Base-by-base conservation (phyloP, 768 basidiomycete genomes). In the Naganishia friedmannii region DNA sequence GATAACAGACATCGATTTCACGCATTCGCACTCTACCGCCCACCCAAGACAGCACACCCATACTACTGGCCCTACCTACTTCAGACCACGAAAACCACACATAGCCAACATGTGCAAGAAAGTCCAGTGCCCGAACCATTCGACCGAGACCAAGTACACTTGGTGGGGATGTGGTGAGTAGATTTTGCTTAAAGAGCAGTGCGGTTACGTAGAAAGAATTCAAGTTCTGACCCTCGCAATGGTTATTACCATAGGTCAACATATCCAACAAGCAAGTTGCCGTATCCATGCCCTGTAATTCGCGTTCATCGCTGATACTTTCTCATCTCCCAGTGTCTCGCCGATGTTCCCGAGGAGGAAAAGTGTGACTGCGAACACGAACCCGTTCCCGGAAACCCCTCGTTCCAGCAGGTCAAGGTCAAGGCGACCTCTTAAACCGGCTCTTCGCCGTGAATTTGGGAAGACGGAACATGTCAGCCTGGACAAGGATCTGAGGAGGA, bases 121-220 rank as follows among this genome's bases (percentile, higher is more conserved):
- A 53, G 74, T 80, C 13, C 66, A 68, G n/a, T 80, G 79, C 68
- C 77, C 79, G 8, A 80, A 80, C 63, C 68, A 69, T 34, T 48
- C 55, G 19, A 26, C 8, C 45, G 77, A 78, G 53, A 77, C 75
- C 21, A 75, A 76, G 65, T 77, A 76, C 13, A 78, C 77, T 42
- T 80, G 79, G 79, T 80, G 79, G 79, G 79, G 79, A 67, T 80
- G 79, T 53, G 79, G 79, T 80, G 66, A 74, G 78, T 76, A 0
- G 12, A 21, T 21, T 19, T 26, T 19, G 15, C 46, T 28, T 26
- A 13, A 12, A n/a, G 7, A 51, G 48, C 15, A n/a, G 21, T 51
- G 48, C 7, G 3, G 23, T 26, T 51, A 7, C 48, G 6, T n/a
- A n/a, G n/a, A 51, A 3, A 21, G n/a, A n/a, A 23, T 29, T 26